These are phyloP conservation scores for Populus simonii DNA, from an alignment of 345 rosid genomes.

Conservation along the genomic window DNA sequence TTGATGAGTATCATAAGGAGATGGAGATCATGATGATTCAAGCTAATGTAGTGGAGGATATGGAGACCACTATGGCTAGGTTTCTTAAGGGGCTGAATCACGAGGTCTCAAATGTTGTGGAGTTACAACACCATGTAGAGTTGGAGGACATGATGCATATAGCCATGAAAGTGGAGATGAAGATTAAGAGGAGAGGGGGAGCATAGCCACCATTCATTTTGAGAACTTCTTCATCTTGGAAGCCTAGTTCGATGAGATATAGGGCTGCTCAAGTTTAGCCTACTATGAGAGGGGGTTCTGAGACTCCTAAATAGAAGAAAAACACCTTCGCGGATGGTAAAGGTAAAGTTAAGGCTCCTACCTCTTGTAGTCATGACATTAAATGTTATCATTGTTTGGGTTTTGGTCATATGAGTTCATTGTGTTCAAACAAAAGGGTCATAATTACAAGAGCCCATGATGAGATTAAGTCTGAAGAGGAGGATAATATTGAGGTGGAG, in stretches of 20 bases:
- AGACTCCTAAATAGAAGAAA: neutral
- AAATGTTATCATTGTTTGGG: neutral
- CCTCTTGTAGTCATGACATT: neutral
- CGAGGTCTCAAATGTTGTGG: neutral
- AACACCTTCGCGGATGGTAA: neutral
- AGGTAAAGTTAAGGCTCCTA: neutral
- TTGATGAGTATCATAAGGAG: neutral
- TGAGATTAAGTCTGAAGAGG: neutral
- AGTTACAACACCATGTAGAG: neutral
- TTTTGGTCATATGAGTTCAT: neutral
- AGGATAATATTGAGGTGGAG: neutral
- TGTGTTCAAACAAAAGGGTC: no score
- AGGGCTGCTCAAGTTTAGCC: neutral
- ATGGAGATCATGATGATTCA: neutral
- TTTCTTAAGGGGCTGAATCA: neutral
- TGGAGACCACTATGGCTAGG: neutral
- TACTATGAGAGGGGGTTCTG: neutral
- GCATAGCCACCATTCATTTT: no score
- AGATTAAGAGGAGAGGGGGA: neutral
- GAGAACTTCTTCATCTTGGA: neutral
- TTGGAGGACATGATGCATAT: neutral
- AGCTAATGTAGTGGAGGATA: neutral
- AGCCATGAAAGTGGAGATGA: neutral
- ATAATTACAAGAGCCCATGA: neutral
- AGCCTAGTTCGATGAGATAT: neutral